Evolutionary conservation across 1,284 basidiomycete species (phyloP), one percentile per base, ranked within the genome.

Genomic region (Cerioporus squamosus): DNA sequence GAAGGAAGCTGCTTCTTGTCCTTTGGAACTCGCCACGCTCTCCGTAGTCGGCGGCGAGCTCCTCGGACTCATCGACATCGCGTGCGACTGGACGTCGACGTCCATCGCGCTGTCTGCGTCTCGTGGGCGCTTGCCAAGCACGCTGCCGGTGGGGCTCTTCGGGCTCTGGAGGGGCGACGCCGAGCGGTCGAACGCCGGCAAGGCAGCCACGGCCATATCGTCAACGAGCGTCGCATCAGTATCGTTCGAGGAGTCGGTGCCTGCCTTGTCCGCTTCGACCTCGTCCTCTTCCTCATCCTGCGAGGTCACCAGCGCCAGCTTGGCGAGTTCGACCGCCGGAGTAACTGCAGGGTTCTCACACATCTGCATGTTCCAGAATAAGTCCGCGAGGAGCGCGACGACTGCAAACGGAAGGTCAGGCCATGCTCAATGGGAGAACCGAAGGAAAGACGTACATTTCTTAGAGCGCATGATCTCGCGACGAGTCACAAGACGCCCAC

Each of bases 221-320:
- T 93, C 91, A 46, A 93, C 91, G 31, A 94, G 82, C 8, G 92
- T 93, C 14, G 88, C 90, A 71, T 93, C 91, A 1, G 90, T 91
- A 68, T 92, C 90, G 64, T 91, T 88, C 17, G 89, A 91, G n/a
- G 88, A 85, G 66, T 90, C 90, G 5, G 89, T 90, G 44, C 85
- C 86, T 55, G 82, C 81, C 66, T 82, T 83, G 61, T 88, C 86
- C n/a, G 75, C 79, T 36, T 68, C 89, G 58, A 93, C 79, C 40
- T 68, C 89, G 58, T 93, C 91, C 60, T 93, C 90, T 69, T 93
- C 91, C 72, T 96, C 94, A 62, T 95, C 93, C 67, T 92, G 86
- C 2, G 93, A 91, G 3, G 94, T 94, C 18, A 97, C 90, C 17
- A 97, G 81, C 0, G 95, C 95, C n/a, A 97, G 83, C 70, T 96